phyloP scores from a whole-genome alignment of 2,329 filamentous ascomycete genomes.

The Neodidymelliopsis sp. region DNA sequence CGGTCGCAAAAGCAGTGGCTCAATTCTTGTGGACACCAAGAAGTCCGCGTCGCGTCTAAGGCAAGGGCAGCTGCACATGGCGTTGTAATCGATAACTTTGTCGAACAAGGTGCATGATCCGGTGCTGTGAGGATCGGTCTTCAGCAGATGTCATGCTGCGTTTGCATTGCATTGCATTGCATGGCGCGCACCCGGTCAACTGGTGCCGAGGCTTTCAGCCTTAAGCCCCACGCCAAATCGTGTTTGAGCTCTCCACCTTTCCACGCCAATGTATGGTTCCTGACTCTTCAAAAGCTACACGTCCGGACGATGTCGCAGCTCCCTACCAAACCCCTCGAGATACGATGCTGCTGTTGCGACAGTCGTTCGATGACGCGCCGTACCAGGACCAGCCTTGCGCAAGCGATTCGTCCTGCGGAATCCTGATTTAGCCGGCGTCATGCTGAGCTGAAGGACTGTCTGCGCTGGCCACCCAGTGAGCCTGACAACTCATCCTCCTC shows the following conservation, averaged over 20 bases:
- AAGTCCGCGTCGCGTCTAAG: slow-evolving; percentile 5
- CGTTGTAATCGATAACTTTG: slow-evolving; percentile 21
- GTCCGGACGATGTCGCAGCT: slow-evolving; percentile 11
- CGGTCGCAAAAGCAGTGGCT: slow-evolving; percentile 17
- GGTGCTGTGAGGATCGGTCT: slow-evolving; percentile 43
- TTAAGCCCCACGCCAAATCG: slow-evolving; percentile 36
- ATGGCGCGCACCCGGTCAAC: slow-evolving; percentile 20
- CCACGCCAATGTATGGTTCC: slow-evolving; percentile 36
- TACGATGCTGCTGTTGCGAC: slow-evolving; percentile 15
- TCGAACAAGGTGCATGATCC: slow-evolving; percentile 6
- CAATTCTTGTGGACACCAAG: slow-evolving; percentile 6
- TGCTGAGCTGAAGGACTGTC: slow-evolving; percentile 20
- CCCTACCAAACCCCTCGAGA: slow-evolving; percentile 1
- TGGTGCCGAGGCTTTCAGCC: slow-evolving; percentile 35
- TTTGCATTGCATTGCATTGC: slow-evolving; percentile 25
- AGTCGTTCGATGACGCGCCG: slow-evolving; percentile 5
- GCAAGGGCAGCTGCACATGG: slow-evolving; percentile 16
- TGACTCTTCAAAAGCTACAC: slow-evolving; percentile 32
- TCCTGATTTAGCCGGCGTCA: slow-evolving; percentile 19
- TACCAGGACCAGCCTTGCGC: slow-evolving; percentile 11
- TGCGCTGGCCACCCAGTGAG: slow-evolving; percentile 32
- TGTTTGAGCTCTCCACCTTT: slow-evolving; percentile 36
- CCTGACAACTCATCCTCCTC: slow-evolving; percentile 34
- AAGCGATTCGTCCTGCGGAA: slow-evolving; percentile 5
- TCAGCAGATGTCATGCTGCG: slow-evolving; percentile 44